Conservation (phyloP, 2,329 filamentous ascomycete species). For the Epichloe bromicola region DNA sequence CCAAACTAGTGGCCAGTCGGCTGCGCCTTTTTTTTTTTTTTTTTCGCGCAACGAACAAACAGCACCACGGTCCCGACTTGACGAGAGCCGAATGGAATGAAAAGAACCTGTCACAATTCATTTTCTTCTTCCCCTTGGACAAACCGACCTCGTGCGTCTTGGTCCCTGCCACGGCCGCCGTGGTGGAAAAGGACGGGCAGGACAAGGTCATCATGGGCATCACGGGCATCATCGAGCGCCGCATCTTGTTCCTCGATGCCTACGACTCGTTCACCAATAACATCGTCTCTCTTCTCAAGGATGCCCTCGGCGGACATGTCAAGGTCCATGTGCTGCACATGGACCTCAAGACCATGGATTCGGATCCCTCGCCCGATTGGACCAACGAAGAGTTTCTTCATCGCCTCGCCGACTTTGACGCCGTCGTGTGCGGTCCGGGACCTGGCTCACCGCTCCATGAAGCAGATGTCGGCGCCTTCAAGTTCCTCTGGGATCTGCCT, state of each 20-base stretch:
- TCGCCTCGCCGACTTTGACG: constrained; percentile 52
- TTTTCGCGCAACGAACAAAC: too few relatives aligned
- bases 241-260: constrained; percentile 82
- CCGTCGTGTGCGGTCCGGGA: constrained; percentile 80
- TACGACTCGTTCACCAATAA: constrained; percentile 97
- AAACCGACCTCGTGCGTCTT: not conserved
- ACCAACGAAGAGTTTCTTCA: constrained; percentile 27
- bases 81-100: not conserved
- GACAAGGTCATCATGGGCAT: not conserved
- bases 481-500: constrained; percentile 56
- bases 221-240: constrained; percentile 11
- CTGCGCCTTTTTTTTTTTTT: too few relatives aligned
- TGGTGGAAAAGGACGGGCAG: too few relatives aligned
- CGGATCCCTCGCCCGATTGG: constrained; percentile 41
- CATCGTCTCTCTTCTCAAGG: constrained; percentile 69
- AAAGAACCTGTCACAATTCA: too few relatives aligned
- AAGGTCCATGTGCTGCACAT: constrained; percentile 31
- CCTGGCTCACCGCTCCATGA: constrained; percentile 65
- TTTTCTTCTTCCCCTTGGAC: not conserved
- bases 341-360: constrained; percentile 43
- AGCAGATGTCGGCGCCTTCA: constrained; percentile 74
- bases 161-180: not conserved
- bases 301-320: constrained; percentile 54
- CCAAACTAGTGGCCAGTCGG: too few relatives aligned
- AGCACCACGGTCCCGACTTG: too few relatives aligned